Conservation (phyloP, 352 stramenopile species). For the Phytophthora boehmeriae region DNA sequence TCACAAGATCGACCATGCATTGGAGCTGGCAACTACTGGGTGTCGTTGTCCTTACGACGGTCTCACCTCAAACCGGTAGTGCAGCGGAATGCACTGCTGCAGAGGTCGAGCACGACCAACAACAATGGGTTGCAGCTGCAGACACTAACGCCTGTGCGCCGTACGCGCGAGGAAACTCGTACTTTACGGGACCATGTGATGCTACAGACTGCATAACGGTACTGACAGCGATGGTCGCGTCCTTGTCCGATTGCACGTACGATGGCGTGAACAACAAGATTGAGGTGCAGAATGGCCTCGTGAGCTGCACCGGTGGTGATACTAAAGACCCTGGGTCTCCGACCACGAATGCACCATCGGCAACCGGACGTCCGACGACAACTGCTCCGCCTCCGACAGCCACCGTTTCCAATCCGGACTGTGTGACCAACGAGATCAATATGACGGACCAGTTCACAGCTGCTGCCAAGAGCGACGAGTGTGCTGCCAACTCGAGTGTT, state of each 20-base stretch:
- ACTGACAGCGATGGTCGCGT: constrained; percentile 13
- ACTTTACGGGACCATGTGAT: constrained; percentile 21
- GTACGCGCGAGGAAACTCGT: constrained; percentile 15
- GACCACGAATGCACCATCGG: constrained; percentile 13
- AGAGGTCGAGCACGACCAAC: constrained; percentile 5
- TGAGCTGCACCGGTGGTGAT: constrained; percentile 11
- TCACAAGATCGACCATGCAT: constrained; percentile 4
- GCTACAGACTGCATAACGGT: constrained; percentile 19
- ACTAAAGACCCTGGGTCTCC: constrained; percentile 6
- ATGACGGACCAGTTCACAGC: constrained; percentile 19
- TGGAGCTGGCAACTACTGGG: background rate
- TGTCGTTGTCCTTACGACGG: background rate
- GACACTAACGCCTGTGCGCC: constrained; percentile 11
- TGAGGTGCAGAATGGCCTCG: constrained; percentile 19
- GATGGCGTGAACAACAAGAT: constrained; percentile 32
- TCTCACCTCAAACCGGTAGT: background rate
- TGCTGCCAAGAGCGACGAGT: constrained; percentile 21
- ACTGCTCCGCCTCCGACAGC: constrained; percentile 8
- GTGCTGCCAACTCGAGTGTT: constrained; percentile 18
- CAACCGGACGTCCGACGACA: constrained; percentile 36
- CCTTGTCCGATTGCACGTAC: constrained; percentile 23
- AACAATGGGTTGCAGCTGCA: constrained; percentile 17
- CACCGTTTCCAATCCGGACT: constrained; percentile 15
- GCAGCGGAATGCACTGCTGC: constrained; percentile 21
- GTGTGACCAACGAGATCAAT: constrained; percentile 19